These are phyloP conservation scores for Phoma sp. DNA, from an alignment of 2,329 filamentous ascomycete genomes.

Conservation along the genomic window DNA sequence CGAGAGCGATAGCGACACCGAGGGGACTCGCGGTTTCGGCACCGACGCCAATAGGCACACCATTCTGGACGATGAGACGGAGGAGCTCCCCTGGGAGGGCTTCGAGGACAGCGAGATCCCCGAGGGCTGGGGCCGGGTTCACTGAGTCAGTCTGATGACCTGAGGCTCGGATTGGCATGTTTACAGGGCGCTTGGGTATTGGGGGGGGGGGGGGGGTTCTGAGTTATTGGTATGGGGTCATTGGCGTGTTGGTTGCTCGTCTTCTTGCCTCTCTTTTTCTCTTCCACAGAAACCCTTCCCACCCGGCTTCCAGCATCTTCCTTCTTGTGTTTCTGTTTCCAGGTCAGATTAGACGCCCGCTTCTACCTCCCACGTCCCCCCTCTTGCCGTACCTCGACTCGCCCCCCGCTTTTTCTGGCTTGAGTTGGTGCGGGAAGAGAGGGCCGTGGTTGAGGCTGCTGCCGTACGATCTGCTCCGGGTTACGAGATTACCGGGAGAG, in stretches of 20 bases:
- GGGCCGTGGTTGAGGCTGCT: background rate
- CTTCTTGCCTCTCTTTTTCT: no score
- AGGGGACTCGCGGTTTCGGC: conserved; percentile 27
- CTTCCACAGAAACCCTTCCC: no score
- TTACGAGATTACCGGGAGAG: no score
- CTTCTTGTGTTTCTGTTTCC: no score
- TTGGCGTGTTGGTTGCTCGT: no score
- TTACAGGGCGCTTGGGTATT: background rate
- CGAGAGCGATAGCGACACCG: conserved; percentile 32
- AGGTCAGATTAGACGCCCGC: no score
- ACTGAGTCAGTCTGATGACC: background rate
- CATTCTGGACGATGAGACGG: conserved; percentile 32
- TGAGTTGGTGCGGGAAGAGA: background rate
- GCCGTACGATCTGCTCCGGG: background rate
- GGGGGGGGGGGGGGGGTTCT: no score
- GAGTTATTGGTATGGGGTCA: no score
- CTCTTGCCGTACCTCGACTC: background rate
- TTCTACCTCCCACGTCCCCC: background rate
- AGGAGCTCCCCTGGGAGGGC: conserved; percentile 49
- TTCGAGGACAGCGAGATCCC: conserved; percentile 36
- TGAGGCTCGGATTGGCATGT: background rate
- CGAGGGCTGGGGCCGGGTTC: conserved; percentile 12
- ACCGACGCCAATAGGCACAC: conserved; percentile 10
- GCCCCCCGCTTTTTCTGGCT: background rate
- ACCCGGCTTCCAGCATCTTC: background rate